phyloP scores from a whole-genome alignment of 1,284 basidiomycete genomes.

The Austroboletus novae-zelandiae region DNA sequence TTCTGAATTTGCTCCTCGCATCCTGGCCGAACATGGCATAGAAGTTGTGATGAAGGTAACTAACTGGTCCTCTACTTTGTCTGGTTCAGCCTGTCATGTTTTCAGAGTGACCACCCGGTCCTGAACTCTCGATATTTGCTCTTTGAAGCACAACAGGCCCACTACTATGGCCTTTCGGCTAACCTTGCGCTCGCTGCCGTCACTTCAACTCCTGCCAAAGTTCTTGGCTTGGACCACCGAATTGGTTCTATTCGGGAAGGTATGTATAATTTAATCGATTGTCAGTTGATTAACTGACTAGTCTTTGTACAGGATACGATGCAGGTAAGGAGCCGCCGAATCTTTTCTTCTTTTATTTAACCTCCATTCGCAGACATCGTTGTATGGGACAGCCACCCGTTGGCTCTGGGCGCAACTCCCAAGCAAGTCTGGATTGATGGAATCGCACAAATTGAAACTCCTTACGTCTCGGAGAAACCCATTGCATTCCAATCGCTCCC shows the following conservation, averaged over 20 bases:
- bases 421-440: constrained; percentile 75
- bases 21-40: constrained; percentile 74
- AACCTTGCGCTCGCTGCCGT: constrained; percentile 70
- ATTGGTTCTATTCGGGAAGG: constrained; percentile 74
- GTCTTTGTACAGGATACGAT: constrained; percentile 40
- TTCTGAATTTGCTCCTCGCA: constrained; percentile 80
- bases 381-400: constrained; percentile 76
- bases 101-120: constrained; percentile 70
- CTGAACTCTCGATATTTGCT: constrained; percentile 78
- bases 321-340: constrained; percentile 35
- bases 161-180: constrained; percentile 67
- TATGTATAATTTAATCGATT: constrained; percentile 17
- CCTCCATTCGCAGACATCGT: constrained; percentile 44
- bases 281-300: constrained; percentile 12
- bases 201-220: constrained; percentile 74
- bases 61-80: constrained; percentile 19
- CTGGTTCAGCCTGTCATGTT: constrained; percentile 3
- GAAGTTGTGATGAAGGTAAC: constrained; percentile 75
- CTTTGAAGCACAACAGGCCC: constrained; percentile 86
- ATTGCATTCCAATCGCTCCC: constrained; percentile 47
- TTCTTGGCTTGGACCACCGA: constrained; percentile 79
- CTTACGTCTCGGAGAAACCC: constrained; percentile 47
- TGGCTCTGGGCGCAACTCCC: constrained; percentile 70
- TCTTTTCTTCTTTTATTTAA: neutral
- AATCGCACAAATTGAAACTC: constrained; percentile 53